These are phyloP conservation scores for Ustilago cynodontis DNA, from an alignment of 1,284 basidiomycete genomes.

Conservation along the genomic window DNA sequence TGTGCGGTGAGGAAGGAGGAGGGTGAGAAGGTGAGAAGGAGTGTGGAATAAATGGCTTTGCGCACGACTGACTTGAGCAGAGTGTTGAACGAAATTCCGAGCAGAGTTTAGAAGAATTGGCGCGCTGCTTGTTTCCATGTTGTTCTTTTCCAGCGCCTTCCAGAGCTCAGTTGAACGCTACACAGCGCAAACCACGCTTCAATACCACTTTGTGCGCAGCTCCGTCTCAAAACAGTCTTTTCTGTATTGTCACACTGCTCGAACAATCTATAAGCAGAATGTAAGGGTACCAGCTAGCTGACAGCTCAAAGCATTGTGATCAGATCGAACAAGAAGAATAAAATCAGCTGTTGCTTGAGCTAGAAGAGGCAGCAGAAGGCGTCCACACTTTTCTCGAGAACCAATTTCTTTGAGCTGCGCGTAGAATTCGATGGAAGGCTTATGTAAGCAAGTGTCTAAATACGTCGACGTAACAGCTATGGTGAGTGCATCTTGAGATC, in stretches of 20 bases:
- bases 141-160: slow-evolving; percentile 23
- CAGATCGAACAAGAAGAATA: too few species aligned
- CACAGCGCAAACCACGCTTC: not conserved
- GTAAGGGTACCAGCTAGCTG: too few species aligned
- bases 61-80: not conserved
- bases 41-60: slow-evolving; percentile 48
- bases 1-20: slow-evolving; percentile 26
- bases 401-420: slow-evolving; percentile 14
- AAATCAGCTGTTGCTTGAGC: not conserved
- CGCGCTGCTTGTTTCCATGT: slow-evolving; percentile 22
- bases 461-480: slow-evolving; percentile 3
- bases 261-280: not conserved
- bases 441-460: slow-evolving; percentile 27
- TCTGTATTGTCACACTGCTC: not conserved
- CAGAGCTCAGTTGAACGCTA: not conserved
- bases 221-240: not conserved
- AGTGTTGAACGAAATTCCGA: slow-evolving; percentile 23
- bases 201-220: not conserved
- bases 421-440: slow-evolving; percentile 53
- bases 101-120: slow-evolving; percentile 10
- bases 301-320: slow-evolving; percentile 2
- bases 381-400: slow-evolving; percentile 9
- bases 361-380: not conserved
- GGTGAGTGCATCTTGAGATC: not conserved
- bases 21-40: not conserved